These are phyloP conservation scores for Protomyces pachydermus DNA, from an alignment of 1,139 yeast genomes.

Conservation along the genomic window DNA sequence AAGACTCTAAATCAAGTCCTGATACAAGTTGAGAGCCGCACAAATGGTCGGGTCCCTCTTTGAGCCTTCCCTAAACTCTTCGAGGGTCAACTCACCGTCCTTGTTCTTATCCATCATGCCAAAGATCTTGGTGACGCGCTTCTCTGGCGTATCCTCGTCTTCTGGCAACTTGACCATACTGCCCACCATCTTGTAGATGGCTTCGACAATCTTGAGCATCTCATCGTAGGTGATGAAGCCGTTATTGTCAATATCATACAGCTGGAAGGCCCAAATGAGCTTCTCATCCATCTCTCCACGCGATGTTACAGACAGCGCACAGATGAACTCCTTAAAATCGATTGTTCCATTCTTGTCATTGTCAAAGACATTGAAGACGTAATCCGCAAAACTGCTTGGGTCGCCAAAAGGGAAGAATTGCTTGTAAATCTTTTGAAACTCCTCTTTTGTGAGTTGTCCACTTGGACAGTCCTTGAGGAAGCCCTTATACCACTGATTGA, in stretches of 20 bases:
- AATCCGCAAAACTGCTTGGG: conserved; percentile 84
- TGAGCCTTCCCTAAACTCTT: conserved; percentile 77
- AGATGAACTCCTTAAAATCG: conserved; percentile 87
- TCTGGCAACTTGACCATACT: conserved; percentile 85
- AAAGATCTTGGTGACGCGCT: conserved; percentile 78
- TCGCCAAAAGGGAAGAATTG: conserved; percentile 99
- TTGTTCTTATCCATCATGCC: conserved; percentile 63
- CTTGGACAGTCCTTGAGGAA: conserved; percentile 84
- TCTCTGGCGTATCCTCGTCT: conserved; percentile 91
- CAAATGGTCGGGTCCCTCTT: conserved; percentile 43
- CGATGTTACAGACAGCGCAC: conserved; percentile 80
- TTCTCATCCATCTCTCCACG: conserved; percentile 86
- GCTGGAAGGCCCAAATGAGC: conserved; percentile 69
- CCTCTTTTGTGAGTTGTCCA: conserved; percentile 81
- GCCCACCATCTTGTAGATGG: conserved; percentile 94
- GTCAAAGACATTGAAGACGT: conserved; percentile 85
- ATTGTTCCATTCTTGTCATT: conserved; percentile 73
- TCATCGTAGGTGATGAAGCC: conserved; percentile 74
- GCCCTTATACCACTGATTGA: conserved; percentile 56
- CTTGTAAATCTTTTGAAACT: conserved; percentile 84
- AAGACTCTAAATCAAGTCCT: conserved; percentile 40
- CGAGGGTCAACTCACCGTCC: conserved; percentile 63
- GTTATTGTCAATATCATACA: conserved; percentile 75
- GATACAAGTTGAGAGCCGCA: conserved; percentile 34
- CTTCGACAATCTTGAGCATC: conserved; percentile 68